A percentile compares a stretch with the other conserved stretches of the same genome.
These are phyloP conservation scores for Phyllosticta ampelicida DNA, from an alignment of 2,329 filamentous ascomycete species.

Conservation along the genomic window DNA sequence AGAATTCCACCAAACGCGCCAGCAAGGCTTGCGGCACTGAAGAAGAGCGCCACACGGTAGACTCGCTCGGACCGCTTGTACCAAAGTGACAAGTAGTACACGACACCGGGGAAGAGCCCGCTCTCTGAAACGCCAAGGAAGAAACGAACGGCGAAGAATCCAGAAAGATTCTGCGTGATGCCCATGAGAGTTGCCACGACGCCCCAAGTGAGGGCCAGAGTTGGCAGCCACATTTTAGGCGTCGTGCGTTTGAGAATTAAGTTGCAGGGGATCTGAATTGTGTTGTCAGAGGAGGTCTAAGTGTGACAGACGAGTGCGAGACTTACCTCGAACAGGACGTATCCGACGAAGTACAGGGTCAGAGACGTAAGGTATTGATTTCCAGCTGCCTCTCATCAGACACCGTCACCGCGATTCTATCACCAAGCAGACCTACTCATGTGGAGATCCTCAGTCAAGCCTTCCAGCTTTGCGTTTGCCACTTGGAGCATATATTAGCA, in stretches of 20 bases:
- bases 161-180: conserved; percentile 35
- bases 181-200: conserved; percentile 42
- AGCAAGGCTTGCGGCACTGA: conserved; percentile 46
- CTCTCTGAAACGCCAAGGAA: conserved; percentile 31
- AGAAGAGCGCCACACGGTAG: conserved; percentile 50
- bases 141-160: conserved; percentile 37
- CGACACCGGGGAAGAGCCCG: conserved; percentile 29
- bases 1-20: conserved; percentile 52
- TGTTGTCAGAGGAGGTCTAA: not conserved
- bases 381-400: conserved; percentile 21
- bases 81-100: conserved; percentile 53
- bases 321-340: conserved; percentile 35
- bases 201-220: conserved; percentile 42
- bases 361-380: conserved; percentile 53
- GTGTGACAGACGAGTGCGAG: not conserved
- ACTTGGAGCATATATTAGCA: conserved; percentile 13
- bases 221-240: conserved; percentile 34
- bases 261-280: conserved; percentile 46
- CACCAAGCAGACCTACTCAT: conserved; percentile 18
- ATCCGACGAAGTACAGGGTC: conserved; percentile 53
- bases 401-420: conserved; percentile 13
- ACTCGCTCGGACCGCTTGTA: conserved; percentile 50
- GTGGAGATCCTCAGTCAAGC: conserved; percentile 20
- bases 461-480: conserved; percentile 37
- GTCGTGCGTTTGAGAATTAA: conserved; percentile 52